Conservation (phyloP, 768 basidiomycete species). For the Trametes cingulata region DNA sequence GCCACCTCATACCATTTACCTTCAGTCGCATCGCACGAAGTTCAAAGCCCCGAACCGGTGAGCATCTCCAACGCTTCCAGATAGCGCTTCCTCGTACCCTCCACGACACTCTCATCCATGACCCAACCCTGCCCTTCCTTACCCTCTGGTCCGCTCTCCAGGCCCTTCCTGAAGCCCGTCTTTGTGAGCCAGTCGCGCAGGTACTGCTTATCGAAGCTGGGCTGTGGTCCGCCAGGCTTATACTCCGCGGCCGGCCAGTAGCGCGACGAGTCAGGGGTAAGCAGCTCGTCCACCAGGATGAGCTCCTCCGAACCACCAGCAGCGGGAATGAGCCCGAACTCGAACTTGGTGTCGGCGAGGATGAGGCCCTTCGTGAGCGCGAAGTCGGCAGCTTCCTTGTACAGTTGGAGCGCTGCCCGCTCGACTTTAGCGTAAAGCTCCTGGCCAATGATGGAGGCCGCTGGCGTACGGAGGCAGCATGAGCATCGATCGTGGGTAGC, state of each 20-base stretch:
- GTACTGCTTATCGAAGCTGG: constrained; percentile 97
- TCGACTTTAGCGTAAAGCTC: constrained; percentile 64
- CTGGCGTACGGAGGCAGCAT: constrained; percentile 37
- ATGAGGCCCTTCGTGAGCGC: constrained; percentile 80
- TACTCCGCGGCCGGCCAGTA: constrained; percentile 90
- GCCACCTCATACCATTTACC: background rate
- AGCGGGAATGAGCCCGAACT: constrained; percentile 79
- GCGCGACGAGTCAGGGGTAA: constrained; percentile 95
- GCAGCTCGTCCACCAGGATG: constrained; percentile 92
- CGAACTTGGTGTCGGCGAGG: constrained; percentile 98
- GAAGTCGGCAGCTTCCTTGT: constrained; percentile 72
- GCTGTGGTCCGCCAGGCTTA: constrained; percentile 70
- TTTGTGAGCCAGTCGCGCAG: constrained; percentile 85
- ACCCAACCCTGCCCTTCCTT: constrained; percentile 73
- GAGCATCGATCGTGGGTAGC: background rate
- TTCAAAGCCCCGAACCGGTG: constrained; percentile 14
- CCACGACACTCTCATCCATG: constrained; percentile 73
- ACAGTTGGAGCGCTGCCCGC: constrained; percentile 60
- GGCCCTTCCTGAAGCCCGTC: constrained; percentile 72
- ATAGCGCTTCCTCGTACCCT: constrained; percentile 79
- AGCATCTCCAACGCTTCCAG: constrained; percentile 70
- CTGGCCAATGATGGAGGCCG: constrained; percentile 64
- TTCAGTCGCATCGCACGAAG: background rate
- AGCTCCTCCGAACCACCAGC: constrained; percentile 43
- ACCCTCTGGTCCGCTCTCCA: constrained; percentile 73